A percentile compares a stretch with the other conserved stretches of the same genome.
phyloP scores from a whole-genome alignment of 129 eudicot genomes.

The Artemisia tridentata region DNA sequence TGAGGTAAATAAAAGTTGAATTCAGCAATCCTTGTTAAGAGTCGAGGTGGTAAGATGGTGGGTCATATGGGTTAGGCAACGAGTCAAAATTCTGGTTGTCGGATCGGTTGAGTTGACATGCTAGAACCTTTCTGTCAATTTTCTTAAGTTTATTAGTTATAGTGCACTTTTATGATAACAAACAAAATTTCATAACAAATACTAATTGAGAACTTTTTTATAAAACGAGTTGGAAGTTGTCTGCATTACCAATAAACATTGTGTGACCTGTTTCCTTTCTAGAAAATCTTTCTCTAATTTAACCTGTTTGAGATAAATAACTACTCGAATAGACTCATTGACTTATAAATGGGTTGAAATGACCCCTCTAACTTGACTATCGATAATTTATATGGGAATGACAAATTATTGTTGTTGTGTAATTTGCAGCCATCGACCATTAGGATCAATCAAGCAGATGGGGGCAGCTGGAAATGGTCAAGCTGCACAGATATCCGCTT shows the following conservation, averaged over 20 bases:
- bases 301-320: no score
- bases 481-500: slow-evolving; percentile 42
- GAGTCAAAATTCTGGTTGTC: no score
- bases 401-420: neutral
- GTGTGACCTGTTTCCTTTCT: no score
- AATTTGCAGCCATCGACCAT: slow-evolving; percentile 36
- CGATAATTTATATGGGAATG: neutral
- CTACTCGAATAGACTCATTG: no score
- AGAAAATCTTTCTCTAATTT: no score
- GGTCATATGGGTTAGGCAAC: neutral
- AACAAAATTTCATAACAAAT: no score
- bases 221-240: no score
- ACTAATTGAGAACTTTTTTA: no score
- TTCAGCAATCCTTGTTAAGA: neutral
- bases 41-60: neutral
- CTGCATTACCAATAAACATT: no score
- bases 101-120: neutral
- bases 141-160: slow-evolving; percentile 17
- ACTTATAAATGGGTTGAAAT: neutral
- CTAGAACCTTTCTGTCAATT: no score
- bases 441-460: slow-evolving; percentile 40
- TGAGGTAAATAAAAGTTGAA: slow-evolving; percentile 31
- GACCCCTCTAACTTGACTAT: neutral
- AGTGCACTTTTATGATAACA: slow-evolving; percentile 30
- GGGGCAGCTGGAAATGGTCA: slow-evolving; percentile 31